phyloP scores from a whole-genome alignment of 352 stramenopile species.

The Globisporangium nodosum region DNA sequence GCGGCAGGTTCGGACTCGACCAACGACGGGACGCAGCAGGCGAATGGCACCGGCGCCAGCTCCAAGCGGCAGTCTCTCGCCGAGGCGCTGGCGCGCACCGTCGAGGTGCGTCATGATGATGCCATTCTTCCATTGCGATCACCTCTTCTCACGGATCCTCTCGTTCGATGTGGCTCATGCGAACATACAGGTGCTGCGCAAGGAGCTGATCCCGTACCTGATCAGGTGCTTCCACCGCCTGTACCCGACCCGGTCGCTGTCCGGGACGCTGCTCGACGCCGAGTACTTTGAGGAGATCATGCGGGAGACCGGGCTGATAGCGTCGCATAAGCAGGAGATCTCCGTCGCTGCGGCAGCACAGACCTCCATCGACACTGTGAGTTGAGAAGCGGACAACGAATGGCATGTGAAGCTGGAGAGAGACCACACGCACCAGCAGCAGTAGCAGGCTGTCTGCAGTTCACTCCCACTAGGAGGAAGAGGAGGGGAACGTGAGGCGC shows the following conservation, averaged over 20 bases:
- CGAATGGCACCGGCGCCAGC: background rate
- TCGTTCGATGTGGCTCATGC: background rate
- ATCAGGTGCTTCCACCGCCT: conserved; percentile 70
- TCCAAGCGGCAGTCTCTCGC: background rate
- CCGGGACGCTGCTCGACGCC: conserved; percentile 13
- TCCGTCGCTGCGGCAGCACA: background rate
- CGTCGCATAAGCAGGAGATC: background rate
- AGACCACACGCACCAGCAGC: background rate
- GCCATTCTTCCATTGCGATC: too few relatives aligned
- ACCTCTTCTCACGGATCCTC: background rate
- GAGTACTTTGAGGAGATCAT: conserved; percentile 40
- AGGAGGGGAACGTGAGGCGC: conserved; percentile 32
- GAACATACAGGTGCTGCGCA: conserved; percentile 33
- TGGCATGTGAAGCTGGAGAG: background rate
- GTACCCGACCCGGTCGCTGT: conserved; percentile 33
- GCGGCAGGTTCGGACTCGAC: background rate
- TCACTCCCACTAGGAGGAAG: background rate
- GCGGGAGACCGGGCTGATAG: conserved; percentile 16
- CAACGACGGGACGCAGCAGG: background rate
- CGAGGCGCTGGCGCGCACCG: background rate
- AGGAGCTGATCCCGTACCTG: conserved; percentile 59
- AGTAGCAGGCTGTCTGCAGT: background rate
- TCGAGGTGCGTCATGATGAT: background rate
- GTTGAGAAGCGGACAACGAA: background rate
- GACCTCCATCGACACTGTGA: background rate